Evolutionary conservation across 2,329 filamentous ascomycete genomes (phyloP).

Genomic region (Sporothrix brunneoviolacea): DNA sequence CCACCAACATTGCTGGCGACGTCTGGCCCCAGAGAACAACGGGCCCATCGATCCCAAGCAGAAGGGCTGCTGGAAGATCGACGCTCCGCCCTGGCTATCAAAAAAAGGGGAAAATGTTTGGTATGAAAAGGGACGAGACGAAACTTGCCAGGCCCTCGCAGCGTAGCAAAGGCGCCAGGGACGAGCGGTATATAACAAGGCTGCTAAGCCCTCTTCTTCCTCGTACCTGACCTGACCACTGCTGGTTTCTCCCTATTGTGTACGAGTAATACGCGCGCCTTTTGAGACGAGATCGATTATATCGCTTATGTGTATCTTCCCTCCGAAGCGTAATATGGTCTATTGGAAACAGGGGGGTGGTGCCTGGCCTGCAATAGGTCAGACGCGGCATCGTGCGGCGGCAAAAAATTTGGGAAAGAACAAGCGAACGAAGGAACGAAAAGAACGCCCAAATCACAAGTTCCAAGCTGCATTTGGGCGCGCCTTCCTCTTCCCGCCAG

Average conservation of each 20-base stretch:
- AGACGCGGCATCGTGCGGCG: conserved; percentile 7
- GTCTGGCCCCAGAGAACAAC: not conserved
- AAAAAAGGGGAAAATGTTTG: conserved; percentile 3
- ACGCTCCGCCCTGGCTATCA: not conserved
- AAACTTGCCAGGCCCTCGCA: conserved; percentile 2
- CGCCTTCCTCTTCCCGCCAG: not conserved
- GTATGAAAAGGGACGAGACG: conserved; percentile 2
- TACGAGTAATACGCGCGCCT: too few species aligned
- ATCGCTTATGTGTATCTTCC: too few species aligned
- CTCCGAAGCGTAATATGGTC: too few species aligned
- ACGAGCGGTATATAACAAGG: too few species aligned
- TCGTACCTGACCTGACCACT: too few species aligned
- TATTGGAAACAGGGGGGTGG: not conserved
- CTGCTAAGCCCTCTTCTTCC: too few species aligned
- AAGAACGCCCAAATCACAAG: too few species aligned
- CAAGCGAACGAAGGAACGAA: not conserved
- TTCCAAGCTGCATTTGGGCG: too few species aligned
- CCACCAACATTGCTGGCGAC: not conserved
- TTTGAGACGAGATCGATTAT: too few species aligned
- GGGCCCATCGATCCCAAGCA: not conserved
- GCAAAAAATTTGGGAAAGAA: conserved; percentile 1
- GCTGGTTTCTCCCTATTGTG: not conserved
- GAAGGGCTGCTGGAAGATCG: conserved; percentile 6
- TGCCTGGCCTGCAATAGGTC: conserved; percentile 4
- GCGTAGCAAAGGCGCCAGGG: too few species aligned